Evolutionary conservation across 495 filamentous ascomycete species (phyloP), one percentile per base, ranked within the genome.

Genomic region (Hypoxylon lenormandii): DNA sequence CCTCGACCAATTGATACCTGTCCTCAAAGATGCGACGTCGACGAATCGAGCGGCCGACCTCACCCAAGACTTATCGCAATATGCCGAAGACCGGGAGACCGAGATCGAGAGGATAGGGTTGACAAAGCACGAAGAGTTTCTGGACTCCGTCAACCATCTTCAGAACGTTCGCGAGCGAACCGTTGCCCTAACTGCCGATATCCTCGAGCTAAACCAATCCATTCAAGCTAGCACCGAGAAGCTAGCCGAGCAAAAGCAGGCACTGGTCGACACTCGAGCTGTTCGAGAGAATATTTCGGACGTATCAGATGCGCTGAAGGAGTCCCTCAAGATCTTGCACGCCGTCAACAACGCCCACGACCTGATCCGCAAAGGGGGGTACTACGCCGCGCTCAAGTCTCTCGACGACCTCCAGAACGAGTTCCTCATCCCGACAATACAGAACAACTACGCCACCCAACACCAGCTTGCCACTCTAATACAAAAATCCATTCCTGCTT

Each of bases 211-310:
- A 60, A 97, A 96, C 72, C 90, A 96, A 72, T 94, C 92, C 15
- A 97, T 98, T 46, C 96, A 97, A 78, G 83, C 88, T n/a, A 97
- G 92, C 73, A 98, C 94, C 0, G 93, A 97, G 81, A 93, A 92
- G 70, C 82, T 99, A 13, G 94, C 93, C 0, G 92, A 90, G 76
- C 95, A 97, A 79, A 99, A 99, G 79, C 93, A 92, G 79, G 90
- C 89, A 0, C 80, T 98, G 19, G 96, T 98, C 19, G 92, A 97
- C 66, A 97, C 93, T 5, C 86, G 92, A 48, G 88, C 89, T 50
- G 92, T 98, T 30, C 88, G 93, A n/a, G 93, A 96, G 75, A 99
- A 97, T 65, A 97, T 98, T 59, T 91, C 95, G 60, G 94, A 98
- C 72, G 91, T 93, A n/a, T 91, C 89, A 6, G 85, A 91, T 76